These are phyloP conservation scores for Comarum palustre DNA, from an alignment of 306 rosid species.

Conservation along the genomic window DNA sequence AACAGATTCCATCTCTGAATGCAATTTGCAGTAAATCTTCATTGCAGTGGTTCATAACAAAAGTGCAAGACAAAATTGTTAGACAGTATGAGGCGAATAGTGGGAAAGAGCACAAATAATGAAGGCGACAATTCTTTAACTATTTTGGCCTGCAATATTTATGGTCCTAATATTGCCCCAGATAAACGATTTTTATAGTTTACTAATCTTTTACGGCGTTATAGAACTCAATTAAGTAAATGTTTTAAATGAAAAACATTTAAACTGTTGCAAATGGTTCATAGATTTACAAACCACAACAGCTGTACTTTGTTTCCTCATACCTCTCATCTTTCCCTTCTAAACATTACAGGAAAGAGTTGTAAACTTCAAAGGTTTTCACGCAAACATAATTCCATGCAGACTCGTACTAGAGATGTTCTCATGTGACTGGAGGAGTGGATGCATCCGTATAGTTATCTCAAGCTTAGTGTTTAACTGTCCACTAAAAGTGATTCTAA, in stretches of 20 bases:
- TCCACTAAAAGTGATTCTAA: slow-evolving; percentile 36
- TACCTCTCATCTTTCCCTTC: neutral
- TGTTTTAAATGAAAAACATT: neutral
- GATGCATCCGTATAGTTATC: slow-evolving; percentile 66
- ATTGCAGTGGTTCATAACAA: slow-evolving; percentile 69
- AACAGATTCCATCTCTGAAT: slow-evolving; percentile 12
- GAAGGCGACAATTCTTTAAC: slow-evolving; percentile 43
- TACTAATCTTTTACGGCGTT: neutral
- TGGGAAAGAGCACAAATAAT: slow-evolving; percentile 60
- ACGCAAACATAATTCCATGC: slow-evolving; percentile 26
- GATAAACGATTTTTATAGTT: neutral
- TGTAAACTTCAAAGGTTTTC: slow-evolving; percentile 15
- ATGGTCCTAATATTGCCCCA: slow-evolving; percentile 12
- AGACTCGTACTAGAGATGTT: slow-evolving; percentile 49
- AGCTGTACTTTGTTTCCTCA: neutral
- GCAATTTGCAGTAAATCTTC: slow-evolving; percentile 61
- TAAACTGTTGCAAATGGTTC: neutral
- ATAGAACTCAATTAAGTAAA: neutral
- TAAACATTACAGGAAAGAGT: neutral
- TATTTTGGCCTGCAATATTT: slow-evolving; percentile 6
- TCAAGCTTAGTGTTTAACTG: slow-evolving; percentile 61
- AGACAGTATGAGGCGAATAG: slow-evolving; percentile 53
- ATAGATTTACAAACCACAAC: neutral
- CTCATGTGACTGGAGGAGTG: slow-evolving; percentile 59
- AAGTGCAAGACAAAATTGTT: slow-evolving; percentile 70